phyloP scores from a whole-genome alignment of 129 eudicot genomes.

The Centrapalus pauciflorus region DNA sequence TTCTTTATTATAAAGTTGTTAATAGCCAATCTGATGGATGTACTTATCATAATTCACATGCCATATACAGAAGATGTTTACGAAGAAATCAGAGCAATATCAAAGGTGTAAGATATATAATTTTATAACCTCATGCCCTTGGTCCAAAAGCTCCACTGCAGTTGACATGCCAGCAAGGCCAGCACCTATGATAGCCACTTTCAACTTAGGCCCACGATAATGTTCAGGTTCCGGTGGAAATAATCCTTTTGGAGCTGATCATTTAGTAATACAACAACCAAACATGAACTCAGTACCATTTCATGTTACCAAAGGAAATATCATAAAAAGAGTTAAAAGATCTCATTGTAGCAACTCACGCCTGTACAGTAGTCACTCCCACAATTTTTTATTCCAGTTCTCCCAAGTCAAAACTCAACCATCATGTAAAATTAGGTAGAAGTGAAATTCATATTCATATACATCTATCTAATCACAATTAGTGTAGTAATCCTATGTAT shows the following conservation, averaged over 20 bases:
- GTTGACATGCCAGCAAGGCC: constrained; percentile 99
- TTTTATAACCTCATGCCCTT: constrained; percentile 81
- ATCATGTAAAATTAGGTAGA: neutral
- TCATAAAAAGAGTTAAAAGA: neutral
- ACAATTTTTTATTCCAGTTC: neutral
- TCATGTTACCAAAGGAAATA: constrained; percentile 2
- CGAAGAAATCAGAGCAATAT: neutral
- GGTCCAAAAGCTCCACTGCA: constrained; percentile 97
- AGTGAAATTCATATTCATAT: neutral
- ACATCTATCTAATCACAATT: neutral
- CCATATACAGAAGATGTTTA: neutral
- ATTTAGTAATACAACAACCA: constrained; percentile 11
- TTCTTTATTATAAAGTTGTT: neutral
- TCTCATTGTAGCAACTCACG: constrained; percentile 8
- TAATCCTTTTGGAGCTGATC: constrained; percentile 92
- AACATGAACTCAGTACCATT: constrained; percentile 20
- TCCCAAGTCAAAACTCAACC: constrained; percentile 5
- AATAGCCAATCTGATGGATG: too few relatives aligned
- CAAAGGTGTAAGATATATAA: constrained; percentile 1
- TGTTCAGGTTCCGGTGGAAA: constrained; percentile 97
- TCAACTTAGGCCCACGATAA: constrained; percentile 88
- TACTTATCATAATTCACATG: too few relatives aligned
- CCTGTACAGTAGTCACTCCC: neutral
- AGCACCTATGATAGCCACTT: constrained; percentile 97
- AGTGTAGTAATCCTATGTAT: constrained; percentile 1